These are phyloP conservation scores for Trametes gibbosa DNA, from an alignment of 768 basidiomycete genomes.

Conservation along the genomic window DNA sequence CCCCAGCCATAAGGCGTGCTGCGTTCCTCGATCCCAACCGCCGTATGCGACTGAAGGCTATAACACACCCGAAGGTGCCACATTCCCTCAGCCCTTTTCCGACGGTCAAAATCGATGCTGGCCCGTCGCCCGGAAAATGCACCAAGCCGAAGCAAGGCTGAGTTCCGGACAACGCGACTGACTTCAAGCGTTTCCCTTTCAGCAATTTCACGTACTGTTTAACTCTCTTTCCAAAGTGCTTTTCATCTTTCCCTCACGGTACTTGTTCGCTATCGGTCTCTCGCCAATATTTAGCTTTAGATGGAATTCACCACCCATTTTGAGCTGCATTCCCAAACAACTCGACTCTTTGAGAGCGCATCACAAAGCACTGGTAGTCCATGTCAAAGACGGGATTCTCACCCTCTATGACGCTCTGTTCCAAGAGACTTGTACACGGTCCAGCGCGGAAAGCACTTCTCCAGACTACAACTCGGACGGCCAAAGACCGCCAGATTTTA, in stretches of 20 bases:
- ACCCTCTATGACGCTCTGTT: conserved; percentile 79
- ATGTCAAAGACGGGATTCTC: conserved; percentile 65
- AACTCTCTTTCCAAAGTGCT: conserved; percentile 80
- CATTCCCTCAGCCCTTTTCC: conserved; percentile 60
- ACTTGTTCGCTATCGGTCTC: conserved; percentile 85
- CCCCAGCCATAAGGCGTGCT: conserved; percentile 55
- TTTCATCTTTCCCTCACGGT: conserved; percentile 83
- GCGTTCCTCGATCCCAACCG: conserved; percentile 61
- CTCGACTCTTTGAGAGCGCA: conserved; percentile 76
- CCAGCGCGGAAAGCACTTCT: conserved; percentile 71
- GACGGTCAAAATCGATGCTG: conserved; percentile 63
- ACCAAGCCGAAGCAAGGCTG: conserved; percentile 27
- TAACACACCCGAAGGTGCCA: conserved; percentile 68
- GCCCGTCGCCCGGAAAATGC: conserved; percentile 44
- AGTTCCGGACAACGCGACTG: conserved; percentile 55
- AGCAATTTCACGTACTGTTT: conserved; percentile 82
- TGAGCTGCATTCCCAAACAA: conserved; percentile 86
- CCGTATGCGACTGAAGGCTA: conserved; percentile 55
- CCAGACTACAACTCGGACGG: conserved; percentile 75
- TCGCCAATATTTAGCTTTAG: conserved; percentile 82
- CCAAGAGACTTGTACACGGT: conserved; percentile 77
- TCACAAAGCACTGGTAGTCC: conserved; percentile 63
- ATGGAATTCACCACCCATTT: conserved; percentile 82
- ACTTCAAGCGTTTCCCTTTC: conserved; percentile 70
- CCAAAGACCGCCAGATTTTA: conserved; percentile 66